Evolutionary conservation across 495 filamentous ascomycete species (phyloP), one percentile per base, ranked within the genome.

Genomic region (Darksidea phi): DNA sequence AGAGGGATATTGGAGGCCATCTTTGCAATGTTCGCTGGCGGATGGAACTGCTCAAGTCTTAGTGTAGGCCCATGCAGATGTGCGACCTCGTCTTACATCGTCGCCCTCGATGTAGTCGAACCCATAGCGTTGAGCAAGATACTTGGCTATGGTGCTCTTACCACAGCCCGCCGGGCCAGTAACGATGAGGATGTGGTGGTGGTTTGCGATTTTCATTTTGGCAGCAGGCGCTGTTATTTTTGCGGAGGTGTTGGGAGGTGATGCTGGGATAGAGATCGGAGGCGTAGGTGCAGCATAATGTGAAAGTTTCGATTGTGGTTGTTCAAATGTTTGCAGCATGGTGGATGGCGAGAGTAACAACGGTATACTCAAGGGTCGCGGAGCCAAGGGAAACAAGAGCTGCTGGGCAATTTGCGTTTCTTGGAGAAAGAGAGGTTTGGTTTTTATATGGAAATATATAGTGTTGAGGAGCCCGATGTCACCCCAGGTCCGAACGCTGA

Each of bases 151-250:
- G 10, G 94, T 96, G 67, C 86, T 95, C 77, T 99, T 99, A 41
- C 95, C 95, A 68, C 91, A 96, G 13, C 95, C 95, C 17, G 95
- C 92, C 15, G 95, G 95, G 6, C 95, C 95, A 0, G 94, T 96
- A n/a, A 99, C 89, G 63, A 97, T 84, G 87, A 89, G 96, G 73
- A 99, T 96, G 72, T 97, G 91, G 63, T 89, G 88, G 61, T 84
- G 73, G 15, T 56, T 50, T 18, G 48, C 37, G 11, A 36, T 36
- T 6, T n/a, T 21, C 56, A 68, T 65, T 25, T 17, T 38, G n/a
- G 46, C 6, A 13, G 55, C 18, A 24, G 51, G 36, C n/a, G 50
- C 55, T 11, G 48, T 26, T 28, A 36, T 38, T 25, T 24, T 11
- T 32, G 20, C 12, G n/a, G 53, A 25, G 25, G 57, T 15, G 41